Evolutionary conservation across 2,329 filamentous ascomycete genomes (phyloP), one percentile per base, ranked within the genome.

Genomic region (Aureobasidium sp.): DNA sequence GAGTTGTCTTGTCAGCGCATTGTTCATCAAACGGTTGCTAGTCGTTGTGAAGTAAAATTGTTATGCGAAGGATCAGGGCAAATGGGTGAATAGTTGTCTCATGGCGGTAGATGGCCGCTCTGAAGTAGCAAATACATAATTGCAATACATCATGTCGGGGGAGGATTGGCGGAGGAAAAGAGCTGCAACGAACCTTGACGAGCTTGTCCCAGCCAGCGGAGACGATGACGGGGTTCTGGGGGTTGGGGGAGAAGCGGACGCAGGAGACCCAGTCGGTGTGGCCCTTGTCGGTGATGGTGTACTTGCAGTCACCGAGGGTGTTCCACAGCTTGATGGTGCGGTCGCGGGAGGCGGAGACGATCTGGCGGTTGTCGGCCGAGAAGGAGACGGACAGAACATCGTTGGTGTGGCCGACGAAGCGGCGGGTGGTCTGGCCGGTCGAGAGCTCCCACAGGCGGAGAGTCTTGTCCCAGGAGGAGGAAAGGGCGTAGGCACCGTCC

Each of bases 111-210:
- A 81, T 56, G 52, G 52, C 39, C 52, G 91, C 91, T 99, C 94
- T 97, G 93, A 97, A 99, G 94, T 97, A 97, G 94, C 94, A 97
- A 97, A 97, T 97, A 97, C 92, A 91, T 91, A 78, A 80, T 86
- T 89, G 87, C 85, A 89, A 86, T 88, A 84, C 93, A 97, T 97
- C 93, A 91, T 94, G 77, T 86, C 82, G 29, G 14, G 17, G 29
- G 20, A 31, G 22, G 7, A 15, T 25, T 22, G 62, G 62, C 68
- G 60, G 66, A 61, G 56, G 65, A 63, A 60, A 61, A 61, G 29
- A 41, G 36, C 20, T 47, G 34, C 22, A 29, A 85, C 92, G 75
- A 84, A 99, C 94, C 94, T 99, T 99, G 79, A 99, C 94, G 73
- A 97, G 89, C 87, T 97, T 99, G 85, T 99, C 94, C 94, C 94